Evolutionary conservation across 768 basidiomycete genomes (phyloP).

Genomic region (Agaricus blazei): DNA sequence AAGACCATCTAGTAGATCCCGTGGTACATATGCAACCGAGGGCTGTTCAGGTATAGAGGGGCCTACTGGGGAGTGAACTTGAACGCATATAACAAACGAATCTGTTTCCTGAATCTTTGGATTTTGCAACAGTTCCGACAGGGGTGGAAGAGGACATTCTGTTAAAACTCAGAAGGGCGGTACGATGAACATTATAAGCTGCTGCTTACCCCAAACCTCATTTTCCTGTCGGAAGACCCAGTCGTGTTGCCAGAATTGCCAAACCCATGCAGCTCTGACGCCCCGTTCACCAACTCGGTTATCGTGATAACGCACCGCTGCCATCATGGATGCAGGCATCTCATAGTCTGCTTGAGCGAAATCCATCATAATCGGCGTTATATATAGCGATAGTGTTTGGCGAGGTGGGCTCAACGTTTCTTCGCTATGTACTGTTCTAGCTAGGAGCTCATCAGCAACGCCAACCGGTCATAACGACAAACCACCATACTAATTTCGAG

Average conservation of each 20-base stretch:
- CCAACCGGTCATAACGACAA: slow-evolving; percentile 7
- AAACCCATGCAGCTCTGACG: slow-evolving; percentile 66
- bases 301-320: slow-evolving; percentile 63
- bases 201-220: slow-evolving; percentile 65
- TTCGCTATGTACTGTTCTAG: slow-evolving; percentile 19
- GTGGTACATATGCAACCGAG: slow-evolving; percentile 58
- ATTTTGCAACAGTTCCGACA: slow-evolving; percentile 59
- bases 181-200: neutral
- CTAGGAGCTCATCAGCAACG: slow-evolving; percentile 8
- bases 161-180: neutral
- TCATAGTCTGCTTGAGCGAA: slow-evolving; percentile 56
- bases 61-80: slow-evolving; percentile 60
- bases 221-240: slow-evolving; percentile 67
- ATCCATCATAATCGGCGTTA: slow-evolving; percentile 63
- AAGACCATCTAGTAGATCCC: slow-evolving; percentile 62
- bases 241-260: slow-evolving; percentile 68
- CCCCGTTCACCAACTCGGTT: slow-evolving; percentile 57
- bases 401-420: slow-evolving; percentile 17
- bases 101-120: slow-evolving; percentile 54
- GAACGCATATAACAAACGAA: slow-evolving; percentile 69
- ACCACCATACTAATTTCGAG: slow-evolving; percentile 54
- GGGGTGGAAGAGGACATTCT: slow-evolving; percentile 61
- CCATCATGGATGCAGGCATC: slow-evolving; percentile 61
- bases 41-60: slow-evolving; percentile 64
- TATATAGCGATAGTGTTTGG: slow-evolving; percentile 54